Evolutionary conservation across 176 grass and related monocot species (phyloP), one percentile per base, ranked within the genome.

Genomic region (Carex kokanica): DNA sequence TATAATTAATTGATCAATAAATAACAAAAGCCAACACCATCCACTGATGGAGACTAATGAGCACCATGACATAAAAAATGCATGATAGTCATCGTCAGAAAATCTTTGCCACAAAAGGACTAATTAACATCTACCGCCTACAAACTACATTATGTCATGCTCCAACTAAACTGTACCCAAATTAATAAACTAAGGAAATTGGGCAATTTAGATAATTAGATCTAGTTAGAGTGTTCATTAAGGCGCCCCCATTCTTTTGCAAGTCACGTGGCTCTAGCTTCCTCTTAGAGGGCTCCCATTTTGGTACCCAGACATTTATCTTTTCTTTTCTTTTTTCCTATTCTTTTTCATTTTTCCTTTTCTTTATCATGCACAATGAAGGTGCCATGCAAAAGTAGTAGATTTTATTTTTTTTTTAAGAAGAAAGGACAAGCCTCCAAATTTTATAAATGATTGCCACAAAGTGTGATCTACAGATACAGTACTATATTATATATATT

Each of bases 101-200:
- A 54, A 77, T 77, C 73, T 77, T 16, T 77, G 47, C 24, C 14
- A 17, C 41, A 53, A 43, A 73, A 52, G 45, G 0, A 55, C 49
- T 10, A 32, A 55, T 77, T 18, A 77, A 15, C 14, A 31, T 77
- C 18, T 49, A 53, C 54, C 54, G 45, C 43, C 47, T 53, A 75
- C n/a, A n/a, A n/a, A n/a, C n/a, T n/a, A n/a, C 47, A 77, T 77
- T 55, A 55, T 77, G 73, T 55, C 73, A 55, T 77, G 73, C 14
- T 77, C 73, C 73, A 54, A 77, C 73, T 55, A 53, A 77, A 54
- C 23, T 54, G 49, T 77, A 55, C 73, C 24, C 49, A 17, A 31
- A 54, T 77, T 77, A 54, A 49, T 55, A 53, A 55, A 27, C 12
- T 25, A 75, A 55, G 3, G 3, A 16, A 16, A 0, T 9, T 55